A percentile compares a stretch with the other conserved stretches of the same genome.
phyloP scores from a whole-genome alignment of 2,329 filamentous ascomycete genomes.

The Phyllachora maydis region DNA sequence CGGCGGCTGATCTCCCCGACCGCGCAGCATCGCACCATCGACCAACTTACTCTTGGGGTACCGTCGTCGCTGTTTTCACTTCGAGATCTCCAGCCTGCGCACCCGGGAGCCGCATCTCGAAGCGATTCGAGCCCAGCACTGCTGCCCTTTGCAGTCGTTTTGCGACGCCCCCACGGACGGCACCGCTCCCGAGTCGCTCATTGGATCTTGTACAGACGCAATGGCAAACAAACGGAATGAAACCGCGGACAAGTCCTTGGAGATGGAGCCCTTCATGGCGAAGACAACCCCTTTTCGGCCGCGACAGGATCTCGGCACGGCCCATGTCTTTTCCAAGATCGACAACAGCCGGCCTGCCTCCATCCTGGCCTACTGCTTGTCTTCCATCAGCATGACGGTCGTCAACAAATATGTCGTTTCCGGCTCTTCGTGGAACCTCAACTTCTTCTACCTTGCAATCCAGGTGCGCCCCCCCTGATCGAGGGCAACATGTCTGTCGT shows the following conservation, averaged over 20 bases:
- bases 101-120: no score
- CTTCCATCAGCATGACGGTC: constrained; percentile 99
- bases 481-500: neutral
- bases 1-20: no score
- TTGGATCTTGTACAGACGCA: constrained; percentile 6
- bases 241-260: constrained; percentile 50
- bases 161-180: no score
- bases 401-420: constrained; percentile 98
- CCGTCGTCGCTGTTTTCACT: no score
- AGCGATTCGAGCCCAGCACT: no score
- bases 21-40: no score
- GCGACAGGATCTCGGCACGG: no score
- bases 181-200: constrained; percentile 1
- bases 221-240: constrained; percentile 88
- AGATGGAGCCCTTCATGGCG: constrained; percentile 30
- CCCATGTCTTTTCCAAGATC: constrained; percentile 23
- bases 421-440: constrained; percentile 79
- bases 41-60: no score
- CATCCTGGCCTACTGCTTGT: constrained; percentile 76
- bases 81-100: no score
- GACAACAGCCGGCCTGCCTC: constrained; percentile 63
- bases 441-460: constrained; percentile 82
- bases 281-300: no score
- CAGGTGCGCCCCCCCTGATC: constrained; percentile 43
- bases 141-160: no score